A percentile compares a stretch with the other conserved stretches of the same genome.
phyloP scores from a whole-genome alignment of 1,284 basidiomycete genomes.

The Fistulina hepatica region DNA sequence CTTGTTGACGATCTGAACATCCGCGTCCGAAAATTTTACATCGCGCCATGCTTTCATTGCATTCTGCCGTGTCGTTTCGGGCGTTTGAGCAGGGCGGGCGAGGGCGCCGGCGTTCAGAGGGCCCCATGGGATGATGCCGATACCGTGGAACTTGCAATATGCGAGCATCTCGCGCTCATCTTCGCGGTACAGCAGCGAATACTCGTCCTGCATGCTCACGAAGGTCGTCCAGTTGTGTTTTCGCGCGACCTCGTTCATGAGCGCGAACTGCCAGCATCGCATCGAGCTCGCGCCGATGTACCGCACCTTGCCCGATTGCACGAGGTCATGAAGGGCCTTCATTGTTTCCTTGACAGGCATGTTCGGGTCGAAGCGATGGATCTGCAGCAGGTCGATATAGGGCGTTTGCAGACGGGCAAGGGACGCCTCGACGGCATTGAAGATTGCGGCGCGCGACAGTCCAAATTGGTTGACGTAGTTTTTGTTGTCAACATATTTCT shows the following conservation, averaged over 20 bases:
- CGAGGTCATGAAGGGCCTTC: slow-evolving; percentile 35
- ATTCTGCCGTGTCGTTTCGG: no score
- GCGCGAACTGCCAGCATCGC: slow-evolving; percentile 32
- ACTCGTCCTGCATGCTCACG: slow-evolving; percentile 28
- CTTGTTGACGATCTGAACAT: slow-evolving; percentile 19
- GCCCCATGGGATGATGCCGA: slow-evolving; percentile 16
- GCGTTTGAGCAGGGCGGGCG: slow-evolving; percentile 16
- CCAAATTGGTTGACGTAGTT: slow-evolving; percentile 36
- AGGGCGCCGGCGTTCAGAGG: slow-evolving; percentile 13
- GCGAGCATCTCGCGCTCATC: slow-evolving; percentile 22
- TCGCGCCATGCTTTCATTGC: no score
- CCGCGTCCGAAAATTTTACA: slow-evolving; percentile 1
- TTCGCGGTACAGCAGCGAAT: slow-evolving; percentile 29
- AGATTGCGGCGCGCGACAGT: slow-evolving; percentile 32
- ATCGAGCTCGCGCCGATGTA: slow-evolving; percentile 37
- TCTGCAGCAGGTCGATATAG: slow-evolving; percentile 38
- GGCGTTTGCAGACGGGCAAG: slow-evolving; percentile 30
- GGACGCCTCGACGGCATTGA: slow-evolving; percentile 34
- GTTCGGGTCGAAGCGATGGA: slow-evolving; percentile 29
- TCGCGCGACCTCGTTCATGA: slow-evolving; percentile 27
- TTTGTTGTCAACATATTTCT: slow-evolving; percentile 16
- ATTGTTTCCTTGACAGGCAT: slow-evolving; percentile 32
- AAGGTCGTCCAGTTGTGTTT: slow-evolving; percentile 27
- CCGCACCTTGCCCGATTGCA: slow-evolving; percentile 31
- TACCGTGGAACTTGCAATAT: slow-evolving; percentile 16